Base-by-base conservation (phyloP, 164 flowering plant genomes). In the Pachysandra terminalis region DNA sequence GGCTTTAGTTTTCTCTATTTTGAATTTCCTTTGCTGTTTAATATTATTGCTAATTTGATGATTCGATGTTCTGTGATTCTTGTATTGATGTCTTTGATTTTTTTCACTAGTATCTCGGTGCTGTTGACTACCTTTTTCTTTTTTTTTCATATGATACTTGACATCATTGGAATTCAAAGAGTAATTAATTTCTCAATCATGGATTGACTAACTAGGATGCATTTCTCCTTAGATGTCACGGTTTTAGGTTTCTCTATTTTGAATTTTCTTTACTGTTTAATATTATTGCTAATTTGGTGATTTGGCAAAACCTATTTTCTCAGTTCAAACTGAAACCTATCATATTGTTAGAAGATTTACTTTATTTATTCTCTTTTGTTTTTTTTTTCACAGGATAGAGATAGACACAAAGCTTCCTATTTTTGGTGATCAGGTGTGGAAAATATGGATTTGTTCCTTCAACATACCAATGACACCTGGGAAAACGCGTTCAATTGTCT, bases 391-490 rank as follows among this genome's bases (percentile, higher is more conserved):
- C 86, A 94, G 98, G 73, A 80, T 95, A 61, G 98, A 91, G 80
- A 89, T 95, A 60, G 94, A 95, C 79, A 82, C 97, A 60, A 87
- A 87, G 65, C 96, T 95, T 70, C 98, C 98, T 0, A 56, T 95
- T 61, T 72, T 91, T 64, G 98, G 98, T 57, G 91, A 90, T 35
- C 93, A 95, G 68, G 90, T 90, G 73, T 95, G 98, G 98, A 73
- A 69, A 25, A 91, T 94, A 74, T 95, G 98, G 98, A 95, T 95
- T 48, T 95, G 97, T 73, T 95, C 97, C 69, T 91, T 95, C 82
- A 95, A 95, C 73, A 85, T 95, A 59, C 98, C 98, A 59, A 91
- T 95, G 98, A 93, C 96, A 58, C 96, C 97, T 23, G 98, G 98
- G 70, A 95, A 95, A 83, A 91, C 98, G 13, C 97, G 98, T 57